Evolutionary conservation across 192 early-diverging fungal genomes (phyloP).

Genomic region (Backusella liffmaniae): DNA sequence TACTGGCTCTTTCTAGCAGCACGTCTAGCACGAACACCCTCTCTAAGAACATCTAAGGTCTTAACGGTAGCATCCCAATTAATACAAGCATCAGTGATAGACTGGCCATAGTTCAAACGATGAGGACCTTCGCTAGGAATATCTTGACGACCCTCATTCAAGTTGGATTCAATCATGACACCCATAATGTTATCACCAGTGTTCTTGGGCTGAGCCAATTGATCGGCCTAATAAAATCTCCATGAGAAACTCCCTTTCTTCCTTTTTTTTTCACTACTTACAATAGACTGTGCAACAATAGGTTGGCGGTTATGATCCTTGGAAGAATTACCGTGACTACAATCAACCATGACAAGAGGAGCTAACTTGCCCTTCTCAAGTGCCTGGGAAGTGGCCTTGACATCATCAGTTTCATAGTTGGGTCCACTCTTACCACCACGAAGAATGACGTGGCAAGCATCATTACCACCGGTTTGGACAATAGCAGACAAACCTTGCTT

Average conservation of each 20-base stretch:
- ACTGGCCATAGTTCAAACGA: constrained; percentile 81
- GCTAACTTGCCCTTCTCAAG: constrained; percentile 59
- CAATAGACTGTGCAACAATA: constrained; percentile 59
- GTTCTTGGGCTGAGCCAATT: constrained; percentile 59
- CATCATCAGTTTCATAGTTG: constrained; percentile 82
- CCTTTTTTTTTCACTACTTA: neutral
- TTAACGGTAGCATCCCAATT: constrained; percentile 87
- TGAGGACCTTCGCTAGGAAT: constrained; percentile 75
- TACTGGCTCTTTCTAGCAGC: constrained; percentile 6
- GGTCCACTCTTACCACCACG: constrained; percentile 86
- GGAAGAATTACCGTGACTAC: constrained; percentile 92
- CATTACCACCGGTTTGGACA: constrained; percentile 88
- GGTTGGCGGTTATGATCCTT: constrained; percentile 88
- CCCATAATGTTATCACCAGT: constrained; percentile 78
- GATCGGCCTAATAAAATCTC: constrained; percentile 33
- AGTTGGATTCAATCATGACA: constrained; percentile 95
- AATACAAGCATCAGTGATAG: constrained; percentile 93
- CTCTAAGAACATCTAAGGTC: constrained; percentile 70
- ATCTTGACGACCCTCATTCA: constrained; percentile 73
- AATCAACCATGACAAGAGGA: constrained; percentile 87
- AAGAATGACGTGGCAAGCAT: constrained; percentile 90
- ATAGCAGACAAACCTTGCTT: constrained; percentile 86
- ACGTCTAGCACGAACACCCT: constrained; percentile 72
- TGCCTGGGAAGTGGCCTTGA: constrained; percentile 56
- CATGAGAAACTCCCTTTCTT: neutral